Percentiles rank a stretch among this genome's conserved stretches.
These are phyloP conservation scores for Pilatotrama ljubarskyi DNA, from an alignment of 768 basidiomycete species.

Conservation along the genomic window DNA sequence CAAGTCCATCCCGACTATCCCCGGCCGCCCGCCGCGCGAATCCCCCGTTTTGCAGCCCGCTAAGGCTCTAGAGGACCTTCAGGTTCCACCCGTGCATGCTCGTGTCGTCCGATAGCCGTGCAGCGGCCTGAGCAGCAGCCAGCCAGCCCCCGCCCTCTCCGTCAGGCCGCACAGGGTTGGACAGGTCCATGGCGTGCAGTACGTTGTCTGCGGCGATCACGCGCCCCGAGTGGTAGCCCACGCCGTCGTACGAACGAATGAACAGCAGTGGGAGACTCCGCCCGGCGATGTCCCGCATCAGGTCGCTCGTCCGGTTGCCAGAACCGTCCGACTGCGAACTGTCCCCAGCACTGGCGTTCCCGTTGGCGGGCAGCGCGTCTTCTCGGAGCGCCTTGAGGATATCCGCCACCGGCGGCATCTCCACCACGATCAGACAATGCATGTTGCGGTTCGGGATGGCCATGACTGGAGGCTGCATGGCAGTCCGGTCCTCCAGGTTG, in stretches of 20 bases:
- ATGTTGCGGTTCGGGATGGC: constrained; percentile 48
- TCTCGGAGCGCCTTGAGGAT: constrained; percentile 80
- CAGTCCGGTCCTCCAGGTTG: constrained; percentile 1
- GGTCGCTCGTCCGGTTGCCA: constrained; percentile 20
- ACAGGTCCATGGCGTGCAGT: constrained; percentile 68
- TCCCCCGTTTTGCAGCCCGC: not conserved
- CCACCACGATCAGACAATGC: constrained; percentile 83
- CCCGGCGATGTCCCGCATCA: constrained; percentile 56
- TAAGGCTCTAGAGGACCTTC: constrained; percentile 61
- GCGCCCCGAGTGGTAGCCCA: constrained; percentile 86
- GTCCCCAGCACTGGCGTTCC: constrained; percentile 13
- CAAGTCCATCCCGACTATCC: not conserved
- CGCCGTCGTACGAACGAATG: constrained; percentile 79
- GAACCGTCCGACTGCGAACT: not conserved
- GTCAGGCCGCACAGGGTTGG: constrained; percentile 42
- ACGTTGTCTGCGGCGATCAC: constrained; percentile 82
- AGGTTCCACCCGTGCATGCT: constrained; percentile 78
- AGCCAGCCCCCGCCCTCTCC: constrained; percentile 65
- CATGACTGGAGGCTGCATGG: not conserved
- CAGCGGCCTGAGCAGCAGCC: constrained; percentile 70
- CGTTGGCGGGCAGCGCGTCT: constrained; percentile 51
- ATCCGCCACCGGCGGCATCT: constrained; percentile 76
- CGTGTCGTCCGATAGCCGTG: constrained; percentile 49
- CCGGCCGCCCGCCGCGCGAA: not conserved
- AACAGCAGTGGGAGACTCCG: constrained; percentile 78